Evolutionary conservation across 169 alveolate genomes (phyloP), one percentile per base, ranked within the genome.

Genomic region (Eimeria nieschulzi): DNA sequence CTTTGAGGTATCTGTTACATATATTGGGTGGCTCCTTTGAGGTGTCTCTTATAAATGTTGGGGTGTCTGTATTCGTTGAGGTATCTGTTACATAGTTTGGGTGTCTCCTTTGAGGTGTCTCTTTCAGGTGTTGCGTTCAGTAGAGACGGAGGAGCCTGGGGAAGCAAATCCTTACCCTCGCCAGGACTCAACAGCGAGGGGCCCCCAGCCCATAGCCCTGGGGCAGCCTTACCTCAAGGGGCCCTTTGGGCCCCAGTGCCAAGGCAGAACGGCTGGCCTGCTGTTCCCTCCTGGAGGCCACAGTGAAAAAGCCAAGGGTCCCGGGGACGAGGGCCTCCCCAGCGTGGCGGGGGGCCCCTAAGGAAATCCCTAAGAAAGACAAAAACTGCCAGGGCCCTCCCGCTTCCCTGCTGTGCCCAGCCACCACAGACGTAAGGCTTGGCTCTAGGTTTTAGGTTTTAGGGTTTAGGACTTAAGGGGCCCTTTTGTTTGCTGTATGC

Each of bases 171-270:
- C n/a, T 12, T 12, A 19, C 68, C 15, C 23, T 59, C 15, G 68
- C 15, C 68, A 59, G 68, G 68, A 59, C 23, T 59, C n/a, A 19
- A 59, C 23, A 15, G 68, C 23, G 68, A 59, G 68, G n/a, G 68
- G 68, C 23, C 68, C 68, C 68, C 15, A 59, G 68, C 46, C 46
- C 46, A 33, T 3, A 15, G 46, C 83, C 7, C 8, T 73, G n/a
- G 83, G 83, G 23, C 61, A 73, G 61, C 83, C 83, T 5, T 66
- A 66, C 21, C 75, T 66, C 46, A 33, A 68, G 85, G 85, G 70
- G 54, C 85, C 85, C 39, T 19, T 10, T 63, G 85, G 85, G 85
- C 64, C 85, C 68, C 9, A 33, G 46, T 33, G 46, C 46, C 46
- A 33, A 33, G 46, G 46, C 46, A 3, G 46, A 33, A 33, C 46